Conservation (phyloP, 2,329 filamentous ascomycete species). For the Penicillium sp. region DNA sequence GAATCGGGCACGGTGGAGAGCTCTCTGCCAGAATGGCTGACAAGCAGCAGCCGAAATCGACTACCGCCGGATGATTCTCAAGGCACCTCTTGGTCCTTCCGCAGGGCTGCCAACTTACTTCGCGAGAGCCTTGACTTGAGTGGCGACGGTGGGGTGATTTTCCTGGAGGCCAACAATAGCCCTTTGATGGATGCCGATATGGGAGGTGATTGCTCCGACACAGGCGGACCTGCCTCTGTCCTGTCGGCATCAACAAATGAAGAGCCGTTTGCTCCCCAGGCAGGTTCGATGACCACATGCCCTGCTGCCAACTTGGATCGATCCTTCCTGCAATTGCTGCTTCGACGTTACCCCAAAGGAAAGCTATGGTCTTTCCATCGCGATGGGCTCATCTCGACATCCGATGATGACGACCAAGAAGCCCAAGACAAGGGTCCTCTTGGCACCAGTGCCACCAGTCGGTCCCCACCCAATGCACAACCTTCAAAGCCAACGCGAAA, state of each 20-base stretch:
- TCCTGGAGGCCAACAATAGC: slow-evolving; percentile 31
- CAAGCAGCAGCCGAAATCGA: slow-evolving; percentile 25
- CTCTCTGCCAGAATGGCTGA: slow-evolving; percentile 33
- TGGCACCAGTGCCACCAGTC: slow-evolving; percentile 7
- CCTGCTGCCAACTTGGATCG: slow-evolving; percentile 32
- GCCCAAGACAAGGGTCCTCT: slow-evolving; percentile 12
- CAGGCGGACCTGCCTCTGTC: slow-evolving; percentile 28
- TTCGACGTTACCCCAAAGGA: slow-evolving; percentile 47
- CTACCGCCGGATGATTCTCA: slow-evolving; percentile 32
- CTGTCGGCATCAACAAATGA: slow-evolving; percentile 36
- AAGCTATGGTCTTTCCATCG: slow-evolving; percentile 49
- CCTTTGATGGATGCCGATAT: slow-evolving; percentile 27
- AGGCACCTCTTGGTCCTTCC: slow-evolving; percentile 44
- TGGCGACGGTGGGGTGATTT: slow-evolving; percentile 47
- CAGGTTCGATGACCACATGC: slow-evolving; percentile 25
- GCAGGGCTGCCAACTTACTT: slow-evolving; percentile 48
- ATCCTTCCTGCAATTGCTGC: slow-evolving; percentile 32
- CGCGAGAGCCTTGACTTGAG: slow-evolving; percentile 47
- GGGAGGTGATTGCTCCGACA: slow-evolving; percentile 30
- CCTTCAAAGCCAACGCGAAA: slow-evolving; percentile 21
- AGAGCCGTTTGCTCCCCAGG: slow-evolving; percentile 33
- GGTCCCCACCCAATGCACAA: slow-evolving; percentile 9
- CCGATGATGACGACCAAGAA: slow-evolving; percentile 44
- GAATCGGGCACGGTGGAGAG: slow-evolving; percentile 27
- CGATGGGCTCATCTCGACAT: slow-evolving; percentile 43